Base-by-base conservation (phyloP, 2,329 filamentous ascomycete genomes). In the Aureobasidium sp. region DNA sequence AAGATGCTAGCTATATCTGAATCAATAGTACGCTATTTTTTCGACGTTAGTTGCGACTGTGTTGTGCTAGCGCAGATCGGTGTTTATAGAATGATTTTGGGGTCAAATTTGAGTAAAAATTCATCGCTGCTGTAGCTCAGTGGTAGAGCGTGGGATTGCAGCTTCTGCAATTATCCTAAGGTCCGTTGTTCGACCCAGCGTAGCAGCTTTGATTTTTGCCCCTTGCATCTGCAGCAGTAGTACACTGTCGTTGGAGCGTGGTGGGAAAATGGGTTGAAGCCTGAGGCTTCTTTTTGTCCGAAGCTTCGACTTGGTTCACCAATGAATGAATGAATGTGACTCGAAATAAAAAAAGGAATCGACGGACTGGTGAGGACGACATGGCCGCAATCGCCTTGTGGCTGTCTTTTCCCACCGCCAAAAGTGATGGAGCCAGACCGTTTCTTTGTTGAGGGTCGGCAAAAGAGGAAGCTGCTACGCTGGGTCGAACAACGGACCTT, bases 101-200 rank as follows among this genome's bases (percentile, higher is more conserved):
- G 2, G 15, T 1, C 19, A 15, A 17, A 23, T n/a, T 25, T 5
- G 13, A 33, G 31, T 13, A 23, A 10, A 35, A 23, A 9, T n/a
- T 17, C 19, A 25, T 51, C 13, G 57, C 57, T 59, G 57, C 57
- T 59, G 57, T 59, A 59, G 57, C 57, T 59, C 57, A 59, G 57
- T 59, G 57, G 57, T 59, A 59, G 57, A 59, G 57, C 57, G 57
- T 59, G 57, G 57, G 57, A 59, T 59, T 59, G 57, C 57, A 59
- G 57, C 42, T 8, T 58, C 25, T 46, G 57, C 57, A 59, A n/a
- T 38, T n/a, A 59, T 59, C 57, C 57, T 59, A 59, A 59, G 57
- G 57, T 59, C 57, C 57, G 57, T 59, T 50, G 57, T 59, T 59
- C 57, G 57, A 59, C 46, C 57, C 57, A 50, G 57, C 57, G 57